Conservation (phyloP, 2,329 filamentous ascomycete species). For the Zymoseptoria tritici region DNA sequence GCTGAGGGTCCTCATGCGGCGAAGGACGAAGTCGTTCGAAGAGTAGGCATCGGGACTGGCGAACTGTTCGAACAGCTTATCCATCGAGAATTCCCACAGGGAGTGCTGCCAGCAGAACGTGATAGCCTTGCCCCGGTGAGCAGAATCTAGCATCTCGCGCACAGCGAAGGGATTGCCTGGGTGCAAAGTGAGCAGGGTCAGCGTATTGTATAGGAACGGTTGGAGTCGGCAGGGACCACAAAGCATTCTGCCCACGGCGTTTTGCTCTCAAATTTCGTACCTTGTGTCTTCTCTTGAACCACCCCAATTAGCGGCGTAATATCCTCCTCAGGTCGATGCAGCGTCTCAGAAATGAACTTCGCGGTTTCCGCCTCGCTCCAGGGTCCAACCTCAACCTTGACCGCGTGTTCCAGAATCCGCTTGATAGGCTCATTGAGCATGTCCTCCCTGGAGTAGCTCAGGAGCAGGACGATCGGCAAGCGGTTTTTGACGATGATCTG, state of each 20-base stretch:
- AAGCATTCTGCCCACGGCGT: constrained; percentile 32
- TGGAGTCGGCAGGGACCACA: too few species aligned
- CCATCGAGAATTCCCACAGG: constrained; percentile 77
- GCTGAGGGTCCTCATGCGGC: constrained; percentile 69
- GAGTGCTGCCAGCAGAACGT: constrained; percentile 84
- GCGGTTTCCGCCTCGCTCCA: constrained; percentile 73
- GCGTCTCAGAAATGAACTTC: constrained; percentile 72
- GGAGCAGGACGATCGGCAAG: constrained; percentile 52
- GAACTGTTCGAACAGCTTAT: constrained; percentile 79
- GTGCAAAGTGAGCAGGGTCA: too few species aligned
- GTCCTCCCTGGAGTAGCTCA: constrained; percentile 51
- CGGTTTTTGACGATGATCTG: constrained; percentile 53
- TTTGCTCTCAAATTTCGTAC: constrained; percentile 57
- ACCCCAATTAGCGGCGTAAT: constrained; percentile 72
- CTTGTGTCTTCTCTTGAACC: constrained; percentile 77
- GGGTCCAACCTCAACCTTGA: constrained; percentile 63
- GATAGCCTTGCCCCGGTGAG: constrained; percentile 77
- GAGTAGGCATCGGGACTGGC: constrained; percentile 69
- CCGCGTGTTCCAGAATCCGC: constrained; percentile 41
- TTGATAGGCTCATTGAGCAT: constrained; percentile 31
- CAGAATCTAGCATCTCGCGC: constrained; percentile 81
- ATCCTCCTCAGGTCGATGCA: constrained; percentile 65
- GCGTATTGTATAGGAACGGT: too few species aligned
- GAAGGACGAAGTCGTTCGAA: constrained; percentile 74
- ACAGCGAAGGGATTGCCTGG: constrained; percentile 82